A percentile compares a stretch with the other conserved stretches of the same genome.
Evolutionary conservation across 2,329 filamentous ascomycete genomes (phyloP).

Genomic region (Sordariomycetes sp.): DNA sequence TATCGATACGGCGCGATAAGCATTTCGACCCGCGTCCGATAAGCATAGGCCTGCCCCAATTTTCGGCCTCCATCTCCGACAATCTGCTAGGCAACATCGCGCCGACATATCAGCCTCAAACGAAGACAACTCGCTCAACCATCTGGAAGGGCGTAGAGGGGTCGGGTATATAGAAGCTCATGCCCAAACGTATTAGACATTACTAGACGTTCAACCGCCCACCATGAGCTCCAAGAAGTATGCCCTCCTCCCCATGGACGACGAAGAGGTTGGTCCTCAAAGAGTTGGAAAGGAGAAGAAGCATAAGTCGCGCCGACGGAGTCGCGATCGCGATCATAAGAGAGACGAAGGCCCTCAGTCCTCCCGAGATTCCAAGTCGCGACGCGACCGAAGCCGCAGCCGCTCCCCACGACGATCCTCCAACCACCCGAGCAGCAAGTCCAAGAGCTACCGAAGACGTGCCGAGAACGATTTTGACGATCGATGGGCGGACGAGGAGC

Average conservation of each 20-base stretch:
- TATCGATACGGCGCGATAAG: too few relatives aligned
- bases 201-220: not conserved
- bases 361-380: constrained; percentile 7
- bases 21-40: too few relatives aligned
- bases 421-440: constrained; percentile 14
- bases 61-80: too few relatives aligned
- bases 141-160: too few relatives aligned
- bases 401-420: constrained; percentile 18
- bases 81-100: too few relatives aligned
- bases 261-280: constrained; percentile 48
- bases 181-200: too few relatives aligned
- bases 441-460: constrained; percentile 33
- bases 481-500: constrained; percentile 74
- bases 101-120: too few relatives aligned
- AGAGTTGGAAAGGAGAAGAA: constrained; percentile 42
- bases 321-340: constrained; percentile 14
- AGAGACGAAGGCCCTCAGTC: too few relatives aligned
- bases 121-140: too few relatives aligned
- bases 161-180: too few relatives aligned
- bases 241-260: constrained; percentile 59
- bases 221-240: constrained; percentile 51
- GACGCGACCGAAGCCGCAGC: constrained; percentile 16
- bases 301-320: constrained; percentile 28
- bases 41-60: too few relatives aligned
- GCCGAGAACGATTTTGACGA: constrained; percentile 54